phyloP scores from a whole-genome alignment of 768 basidiomycete genomes.

The Mycena filopes region DNA sequence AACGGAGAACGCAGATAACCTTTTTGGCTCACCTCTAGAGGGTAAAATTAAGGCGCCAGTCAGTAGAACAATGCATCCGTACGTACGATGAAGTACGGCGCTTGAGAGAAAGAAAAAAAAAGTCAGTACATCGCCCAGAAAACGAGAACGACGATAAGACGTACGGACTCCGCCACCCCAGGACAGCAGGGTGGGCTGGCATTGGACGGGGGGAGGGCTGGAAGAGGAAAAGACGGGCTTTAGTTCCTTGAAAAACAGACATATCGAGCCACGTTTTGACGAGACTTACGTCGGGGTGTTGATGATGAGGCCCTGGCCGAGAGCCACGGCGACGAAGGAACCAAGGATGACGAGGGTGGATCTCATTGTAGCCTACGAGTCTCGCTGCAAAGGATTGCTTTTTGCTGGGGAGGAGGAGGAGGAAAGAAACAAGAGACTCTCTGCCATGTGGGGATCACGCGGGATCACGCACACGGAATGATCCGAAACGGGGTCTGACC shows the following conservation, averaged over 20 bases:
- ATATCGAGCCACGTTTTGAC: slow-evolving; percentile 2
- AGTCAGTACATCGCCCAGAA: not conserved
- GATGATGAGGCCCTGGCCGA: slow-evolving; percentile 22
- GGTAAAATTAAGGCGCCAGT: not conserved
- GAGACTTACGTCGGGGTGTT: slow-evolving; percentile 27
- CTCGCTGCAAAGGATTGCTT: slow-evolving; percentile 7
- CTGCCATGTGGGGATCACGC: not conserved
- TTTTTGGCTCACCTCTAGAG: slow-evolving; percentile 17
- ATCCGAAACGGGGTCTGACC: not conserved
- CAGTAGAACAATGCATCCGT: not conserved
- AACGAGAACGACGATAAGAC: not conserved
- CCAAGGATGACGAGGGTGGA: slow-evolving; percentile 19
- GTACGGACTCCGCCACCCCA: slow-evolving; percentile 26
- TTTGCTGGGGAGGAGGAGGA: slow-evolving; percentile 10
- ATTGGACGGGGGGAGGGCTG: not conserved
- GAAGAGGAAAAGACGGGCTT: not conserved
- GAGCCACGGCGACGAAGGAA: slow-evolving; percentile 16
- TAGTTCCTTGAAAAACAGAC: slow-evolving; percentile 8
- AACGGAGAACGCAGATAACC: not conserved
- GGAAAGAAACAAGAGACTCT: not conserved
- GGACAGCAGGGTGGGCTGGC: slow-evolving; percentile 19
- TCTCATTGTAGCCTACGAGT: slow-evolving; percentile 23
- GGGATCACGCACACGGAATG: not conserved
- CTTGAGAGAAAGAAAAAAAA: not conserved
- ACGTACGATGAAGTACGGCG: slow-evolving; percentile 28